Percentiles rank a stretch among this genome's conserved stretches.
phyloP scores from a whole-genome alignment of 768 basidiomycete species.

The Lactarius akahatsu region DNA sequence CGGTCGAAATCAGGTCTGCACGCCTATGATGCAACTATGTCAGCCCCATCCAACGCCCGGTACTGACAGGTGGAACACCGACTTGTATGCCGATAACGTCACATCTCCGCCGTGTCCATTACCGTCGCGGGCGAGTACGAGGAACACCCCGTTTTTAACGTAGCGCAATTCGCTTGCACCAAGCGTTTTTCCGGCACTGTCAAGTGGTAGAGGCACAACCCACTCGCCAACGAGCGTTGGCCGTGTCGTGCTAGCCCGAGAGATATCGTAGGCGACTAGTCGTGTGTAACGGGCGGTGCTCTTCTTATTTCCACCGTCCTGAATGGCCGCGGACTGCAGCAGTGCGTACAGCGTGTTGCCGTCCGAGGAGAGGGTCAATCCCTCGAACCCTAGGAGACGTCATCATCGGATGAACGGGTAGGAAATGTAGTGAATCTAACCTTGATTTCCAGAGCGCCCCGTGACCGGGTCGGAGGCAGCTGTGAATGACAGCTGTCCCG shows the following conservation, averaged over 20 bases:
- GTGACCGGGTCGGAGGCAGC: constrained; percentile 47
- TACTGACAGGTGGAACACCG: constrained; percentile 7
- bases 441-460: constrained; percentile 57
- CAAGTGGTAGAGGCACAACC: constrained; percentile 57
- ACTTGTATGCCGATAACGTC: constrained; percentile 55
- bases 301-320: constrained; percentile 57
- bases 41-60: neutral
- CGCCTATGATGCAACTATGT: constrained; percentile 40
- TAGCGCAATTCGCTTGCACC: constrained; percentile 60
- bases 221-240: constrained; percentile 54
- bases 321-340: constrained; percentile 61
- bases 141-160: constrained; percentile 51
- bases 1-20: constrained; percentile 58
- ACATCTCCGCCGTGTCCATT: constrained; percentile 57
- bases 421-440: constrained; percentile 31
- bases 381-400: constrained; percentile 51
- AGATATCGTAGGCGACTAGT: constrained; percentile 55
- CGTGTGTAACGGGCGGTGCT: constrained; percentile 53
- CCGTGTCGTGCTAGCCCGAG: constrained; percentile 33
- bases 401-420: neutral
- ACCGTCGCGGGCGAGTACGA: constrained; percentile 58
- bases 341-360: constrained; percentile 57
- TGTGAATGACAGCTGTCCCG: constrained; percentile 54
- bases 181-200: constrained; percentile 49
- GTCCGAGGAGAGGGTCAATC: constrained; percentile 50